A percentile compares a stretch with the other conserved stretches of the same genome.
phyloP scores from a whole-genome alignment of 805 yeast species.

The Candida verbasci region DNA sequence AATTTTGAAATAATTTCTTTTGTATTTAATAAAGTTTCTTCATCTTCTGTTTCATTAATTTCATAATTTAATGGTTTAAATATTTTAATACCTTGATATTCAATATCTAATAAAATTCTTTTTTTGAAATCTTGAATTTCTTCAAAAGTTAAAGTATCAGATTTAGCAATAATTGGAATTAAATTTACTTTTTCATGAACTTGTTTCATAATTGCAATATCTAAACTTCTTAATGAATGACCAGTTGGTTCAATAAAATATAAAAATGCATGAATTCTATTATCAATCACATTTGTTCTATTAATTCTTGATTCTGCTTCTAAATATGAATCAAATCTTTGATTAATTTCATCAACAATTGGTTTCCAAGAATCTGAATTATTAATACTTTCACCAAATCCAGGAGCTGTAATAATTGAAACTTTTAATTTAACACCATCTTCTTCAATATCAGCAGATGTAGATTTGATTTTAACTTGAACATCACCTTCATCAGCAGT shows the following conservation, averaged over 20 bases:
- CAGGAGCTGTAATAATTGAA: constrained; percentile 85
- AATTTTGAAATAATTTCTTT: constrained; percentile 62
- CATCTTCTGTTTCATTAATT: constrained; percentile 86
- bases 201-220: constrained; percentile 80
- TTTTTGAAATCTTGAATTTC: constrained; percentile 75
- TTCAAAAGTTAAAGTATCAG: constrained; percentile 87
- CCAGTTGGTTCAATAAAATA: constrained; percentile 98
- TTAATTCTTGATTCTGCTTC: constrained; percentile 84
- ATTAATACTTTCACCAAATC: constrained; percentile 86
- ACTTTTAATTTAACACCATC: constrained; percentile 85
- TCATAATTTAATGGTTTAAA: constrained; percentile 78
- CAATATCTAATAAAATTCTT: constrained; percentile 73
- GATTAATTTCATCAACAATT: constrained; percentile 81
- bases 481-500: constrained; percentile 11
- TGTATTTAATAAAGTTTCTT: constrained; percentile 67
- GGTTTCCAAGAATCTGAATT: constrained; percentile 77
- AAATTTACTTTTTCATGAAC: constrained; percentile 89
- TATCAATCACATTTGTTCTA: constrained; percentile 68
- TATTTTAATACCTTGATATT: constrained; percentile 62
- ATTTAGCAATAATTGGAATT: constrained; percentile 91
- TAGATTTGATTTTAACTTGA: constrained; percentile 24
- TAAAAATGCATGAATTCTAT: constrained; percentile 87
- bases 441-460: constrained; percentile 59
- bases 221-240: constrained; percentile 84
- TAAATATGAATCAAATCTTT: constrained; percentile 80